Percentiles rank a stretch among this genome's conserved stretches.
These are phyloP conservation scores for Candida methanosorbosa DNA, from an alignment of 805 yeast genomes.

Conservation along the genomic window DNA sequence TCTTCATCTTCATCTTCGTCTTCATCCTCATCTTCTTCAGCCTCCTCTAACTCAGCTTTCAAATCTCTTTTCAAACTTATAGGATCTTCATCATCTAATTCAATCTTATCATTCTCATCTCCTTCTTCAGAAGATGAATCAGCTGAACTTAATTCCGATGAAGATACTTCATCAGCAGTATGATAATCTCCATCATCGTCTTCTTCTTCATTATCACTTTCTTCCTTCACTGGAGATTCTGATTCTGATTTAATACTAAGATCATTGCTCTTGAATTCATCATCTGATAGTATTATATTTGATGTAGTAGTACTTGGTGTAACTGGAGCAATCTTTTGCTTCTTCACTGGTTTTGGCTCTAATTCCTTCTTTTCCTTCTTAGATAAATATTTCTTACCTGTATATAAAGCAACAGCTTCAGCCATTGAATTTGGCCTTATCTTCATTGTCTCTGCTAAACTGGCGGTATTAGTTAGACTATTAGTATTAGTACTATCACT, in stretches of 20 bases:
- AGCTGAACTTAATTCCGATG: background rate
- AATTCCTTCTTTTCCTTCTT: constrained; percentile 31
- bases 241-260: background rate
- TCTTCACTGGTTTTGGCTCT: constrained; percentile 16
- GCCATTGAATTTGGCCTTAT: constrained; percentile 39
- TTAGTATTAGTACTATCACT: background rate
- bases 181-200: constrained; percentile 23
- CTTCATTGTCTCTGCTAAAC: constrained; percentile 3
- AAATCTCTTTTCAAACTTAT: background rate
- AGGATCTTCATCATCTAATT: constrained; percentile 2
- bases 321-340: no score
- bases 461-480: background rate
- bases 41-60: background rate
- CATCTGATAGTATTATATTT: constrained; percentile 10
- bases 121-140: constrained; percentile 2
- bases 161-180: constrained; percentile 19
- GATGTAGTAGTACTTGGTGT: constrained; percentile 4
- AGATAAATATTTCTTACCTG: constrained; percentile 44
- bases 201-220: constrained; percentile 8
- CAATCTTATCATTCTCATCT: constrained; percentile 2
- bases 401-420: constrained; percentile 50
- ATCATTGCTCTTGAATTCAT: background rate
- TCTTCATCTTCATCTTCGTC: background rate
- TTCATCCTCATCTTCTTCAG: background rate
- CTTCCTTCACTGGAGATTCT: background rate